Evolutionary conservation across 495 filamentous ascomycete species (phyloP).

Genomic region (Xylaria curta): DNA sequence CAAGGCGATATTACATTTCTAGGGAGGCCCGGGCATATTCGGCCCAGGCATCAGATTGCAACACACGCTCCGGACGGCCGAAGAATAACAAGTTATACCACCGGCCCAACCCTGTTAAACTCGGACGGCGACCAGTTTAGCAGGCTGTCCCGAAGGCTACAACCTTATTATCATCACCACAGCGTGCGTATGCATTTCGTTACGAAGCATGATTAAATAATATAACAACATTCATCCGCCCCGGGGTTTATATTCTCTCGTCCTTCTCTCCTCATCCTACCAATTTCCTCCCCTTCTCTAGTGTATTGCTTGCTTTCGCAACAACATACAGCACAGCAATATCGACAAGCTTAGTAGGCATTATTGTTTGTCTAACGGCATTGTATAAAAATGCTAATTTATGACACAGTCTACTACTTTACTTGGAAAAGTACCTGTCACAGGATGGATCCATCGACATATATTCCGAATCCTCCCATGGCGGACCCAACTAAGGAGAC

Average conservation of each 20-base stretch:
- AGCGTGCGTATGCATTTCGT: too few relatives aligned
- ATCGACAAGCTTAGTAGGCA: not conserved
- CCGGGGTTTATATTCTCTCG: not conserved
- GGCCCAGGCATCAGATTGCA: not conserved
- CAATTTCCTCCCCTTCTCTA: not conserved
- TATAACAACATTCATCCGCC: not conserved
- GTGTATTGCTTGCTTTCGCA: not conserved
- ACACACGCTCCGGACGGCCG: not conserved
- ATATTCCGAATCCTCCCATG: not conserved
- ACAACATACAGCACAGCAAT: not conserved
- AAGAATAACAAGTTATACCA: not conserved
- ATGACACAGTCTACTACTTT: not conserved
- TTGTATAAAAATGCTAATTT: not conserved
- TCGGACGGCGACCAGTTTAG: not conserved
- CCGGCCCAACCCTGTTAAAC: not conserved
- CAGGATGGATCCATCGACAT: not conserved
- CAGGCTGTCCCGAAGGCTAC: not conserved
- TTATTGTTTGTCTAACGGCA: not conserved
- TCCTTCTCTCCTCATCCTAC: not conserved
- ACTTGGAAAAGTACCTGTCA: not conserved
- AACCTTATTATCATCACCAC: not conserved
- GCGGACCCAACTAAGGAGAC: not conserved
- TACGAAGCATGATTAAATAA: not conserved
- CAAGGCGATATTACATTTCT: not conserved
- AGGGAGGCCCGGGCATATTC: not conserved